Conservation (phyloP, 352 stramenopile species). For the Pythium coloratum region DNA sequence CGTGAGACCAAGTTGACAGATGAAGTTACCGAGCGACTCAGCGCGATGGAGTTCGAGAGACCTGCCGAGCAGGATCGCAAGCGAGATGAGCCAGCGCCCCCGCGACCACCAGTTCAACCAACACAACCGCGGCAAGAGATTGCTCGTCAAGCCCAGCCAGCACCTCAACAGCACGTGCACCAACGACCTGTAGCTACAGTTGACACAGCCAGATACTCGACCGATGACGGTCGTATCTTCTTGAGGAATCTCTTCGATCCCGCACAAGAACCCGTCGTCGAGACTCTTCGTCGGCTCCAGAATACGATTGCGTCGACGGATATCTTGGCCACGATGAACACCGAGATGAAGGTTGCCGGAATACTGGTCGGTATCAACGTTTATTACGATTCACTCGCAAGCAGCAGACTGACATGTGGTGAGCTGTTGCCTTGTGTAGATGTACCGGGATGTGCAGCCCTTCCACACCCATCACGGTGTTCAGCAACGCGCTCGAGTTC, state of each 20-base stretch:
- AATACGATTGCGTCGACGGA: constrained; percentile 31
- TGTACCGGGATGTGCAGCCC: constrained; percentile 39
- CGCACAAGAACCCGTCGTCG: constrained; percentile 51
- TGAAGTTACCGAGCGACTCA: constrained; percentile 17
- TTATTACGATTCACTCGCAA: background rate
- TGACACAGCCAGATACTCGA: constrained; percentile 15
- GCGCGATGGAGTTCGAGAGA: constrained; percentile 17
- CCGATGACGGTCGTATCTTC: constrained; percentile 43
- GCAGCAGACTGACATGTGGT: background rate
- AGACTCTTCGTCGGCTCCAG: constrained; percentile 46
- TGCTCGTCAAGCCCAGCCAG: background rate
- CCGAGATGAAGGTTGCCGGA: constrained; percentile 56
- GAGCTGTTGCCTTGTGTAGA: constrained; percentile 31
- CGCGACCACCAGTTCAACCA: background rate
- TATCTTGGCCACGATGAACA: constrained; percentile 51
- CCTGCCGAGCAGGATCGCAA: background rate
- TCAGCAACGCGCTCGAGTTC: constrained; percentile 20
- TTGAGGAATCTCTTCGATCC: constrained; percentile 55
- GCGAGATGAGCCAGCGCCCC: background rate
- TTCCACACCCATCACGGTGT: constrained; percentile 8
- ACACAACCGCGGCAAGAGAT: background rate
- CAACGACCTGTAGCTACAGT: constrained; percentile 1
- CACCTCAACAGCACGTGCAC: background rate
- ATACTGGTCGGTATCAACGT: constrained; percentile 44
- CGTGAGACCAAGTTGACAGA: constrained; percentile 3